Percentiles rank a stretch among this genome's conserved stretches.
phyloP scores from a whole-genome alignment of 352 stramenopile species.

The Phytophthora cactorum region DNA sequence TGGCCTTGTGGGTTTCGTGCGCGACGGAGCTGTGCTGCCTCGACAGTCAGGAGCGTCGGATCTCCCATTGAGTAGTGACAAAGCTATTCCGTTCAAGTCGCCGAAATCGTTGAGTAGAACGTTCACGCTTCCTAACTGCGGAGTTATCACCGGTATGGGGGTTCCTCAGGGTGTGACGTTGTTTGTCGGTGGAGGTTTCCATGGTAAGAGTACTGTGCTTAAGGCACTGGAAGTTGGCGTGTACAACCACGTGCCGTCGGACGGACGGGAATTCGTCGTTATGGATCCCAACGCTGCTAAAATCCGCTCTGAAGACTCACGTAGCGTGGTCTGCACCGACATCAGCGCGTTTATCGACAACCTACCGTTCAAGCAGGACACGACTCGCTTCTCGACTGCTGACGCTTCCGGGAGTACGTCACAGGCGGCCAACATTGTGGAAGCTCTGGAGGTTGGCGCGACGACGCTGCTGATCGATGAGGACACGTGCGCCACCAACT shows the following conservation, averaged over 20 bases:
- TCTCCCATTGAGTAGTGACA: constrained; percentile 44
- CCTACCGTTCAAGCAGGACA: constrained; percentile 94
- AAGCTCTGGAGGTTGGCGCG: constrained; percentile 91
- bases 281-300: constrained; percentile 91
- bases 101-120: constrained; percentile 76
- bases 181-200: constrained; percentile 97
- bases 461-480: constrained; percentile 96
- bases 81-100: constrained; percentile 85
- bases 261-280: constrained; percentile 96
- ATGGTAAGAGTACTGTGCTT: constrained; percentile 97
- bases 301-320: constrained; percentile 96
- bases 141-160: constrained; percentile 92
- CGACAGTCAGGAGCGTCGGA: constrained; percentile 79
- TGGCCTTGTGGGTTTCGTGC: constrained; percentile 93
- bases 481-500: constrained; percentile 98
- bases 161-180: constrained; percentile 94
- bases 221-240: constrained; percentile 94
- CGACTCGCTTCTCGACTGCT: constrained; percentile 90
- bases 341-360: constrained; percentile 98
- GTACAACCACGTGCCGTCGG: constrained; percentile 96
- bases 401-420: constrained; percentile 97
- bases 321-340: constrained; percentile 89
- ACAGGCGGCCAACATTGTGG: constrained; percentile 96
- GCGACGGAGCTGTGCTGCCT: constrained; percentile 93
- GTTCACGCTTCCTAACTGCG: constrained; percentile 91